phyloP scores from a whole-genome alignment of 179 eudicot species.

The Actinidia chinensis region DNA sequence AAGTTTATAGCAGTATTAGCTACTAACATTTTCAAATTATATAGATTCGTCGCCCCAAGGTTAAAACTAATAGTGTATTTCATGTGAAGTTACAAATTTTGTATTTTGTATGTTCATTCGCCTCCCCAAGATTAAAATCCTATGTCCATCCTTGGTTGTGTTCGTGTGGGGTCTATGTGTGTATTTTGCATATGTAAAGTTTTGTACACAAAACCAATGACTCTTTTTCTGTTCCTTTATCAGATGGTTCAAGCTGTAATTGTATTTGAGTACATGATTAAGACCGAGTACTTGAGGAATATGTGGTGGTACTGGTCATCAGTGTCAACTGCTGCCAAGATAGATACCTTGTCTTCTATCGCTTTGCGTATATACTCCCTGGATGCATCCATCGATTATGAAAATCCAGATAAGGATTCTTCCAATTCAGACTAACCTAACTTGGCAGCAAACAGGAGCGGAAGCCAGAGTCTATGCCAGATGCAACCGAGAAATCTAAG shows the following conservation, averaged over 20 bases:
- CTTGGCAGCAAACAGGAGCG: constrained; percentile 32
- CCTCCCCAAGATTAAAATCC: too few species aligned
- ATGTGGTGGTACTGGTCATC: constrained; percentile 85
- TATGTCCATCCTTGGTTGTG: too few species aligned
- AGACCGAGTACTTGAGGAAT: constrained; percentile 53
- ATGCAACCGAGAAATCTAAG: constrained; percentile 40
- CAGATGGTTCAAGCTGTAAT: constrained; percentile 72
- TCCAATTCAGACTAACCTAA: constrained; percentile 28
- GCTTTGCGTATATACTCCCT: constrained; percentile 65
- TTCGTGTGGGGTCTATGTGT: background rate
- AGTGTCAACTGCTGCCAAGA: constrained; percentile 61
- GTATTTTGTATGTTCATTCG: too few species aligned
- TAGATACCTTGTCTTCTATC: constrained; percentile 59
- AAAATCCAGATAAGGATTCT: constrained; percentile 29
- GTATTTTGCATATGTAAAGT: background rate
- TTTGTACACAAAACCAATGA: background rate
- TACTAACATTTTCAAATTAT: too few species aligned
- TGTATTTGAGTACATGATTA: constrained; percentile 68
- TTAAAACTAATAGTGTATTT: too few species aligned
- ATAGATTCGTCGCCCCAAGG: too few species aligned
- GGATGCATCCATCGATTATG: constrained; percentile 59
- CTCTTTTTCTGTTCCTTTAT: background rate
- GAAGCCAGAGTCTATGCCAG: constrained; percentile 32
- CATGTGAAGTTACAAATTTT: too few species aligned
- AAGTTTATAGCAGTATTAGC: too few species aligned